Conservation (phyloP, 1,139 yeast species). For the Hyphopichia pseudoburtonii region DNA sequence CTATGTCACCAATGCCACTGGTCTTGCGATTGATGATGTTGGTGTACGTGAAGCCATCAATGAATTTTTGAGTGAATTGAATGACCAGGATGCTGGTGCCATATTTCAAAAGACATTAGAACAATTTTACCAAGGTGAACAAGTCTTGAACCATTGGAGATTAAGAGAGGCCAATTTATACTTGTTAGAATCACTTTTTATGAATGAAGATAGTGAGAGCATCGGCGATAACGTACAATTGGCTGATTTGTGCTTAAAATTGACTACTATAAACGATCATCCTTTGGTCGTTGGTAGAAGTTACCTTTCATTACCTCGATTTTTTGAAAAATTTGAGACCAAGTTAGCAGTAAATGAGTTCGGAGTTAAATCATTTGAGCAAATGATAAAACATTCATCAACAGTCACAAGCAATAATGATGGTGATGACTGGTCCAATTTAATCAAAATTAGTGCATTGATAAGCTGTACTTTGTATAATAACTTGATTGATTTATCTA, state of each 20-base stretch:
- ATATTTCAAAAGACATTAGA: conserved; percentile 24
- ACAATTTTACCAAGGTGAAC: conserved; percentile 11
- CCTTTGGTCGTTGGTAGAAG: conserved; percentile 45
- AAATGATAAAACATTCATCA: conserved; percentile 30
- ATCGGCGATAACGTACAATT: conserved; percentile 19
- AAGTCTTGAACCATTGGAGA: conserved; percentile 17
- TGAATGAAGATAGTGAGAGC: conserved; percentile 41
- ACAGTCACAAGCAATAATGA: conserved; percentile 14
- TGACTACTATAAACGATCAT: conserved; percentile 20
- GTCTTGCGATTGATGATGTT: conserved; percentile 46
- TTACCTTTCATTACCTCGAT: conserved; percentile 53
- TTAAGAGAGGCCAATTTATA: conserved; percentile 40
- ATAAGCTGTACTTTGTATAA: conserved; percentile 57
- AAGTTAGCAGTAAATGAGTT: conserved; percentile 31
- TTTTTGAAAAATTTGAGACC: conserved; percentile 51
- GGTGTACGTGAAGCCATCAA: conserved; percentile 54
- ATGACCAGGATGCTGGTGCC: conserved; percentile 30
- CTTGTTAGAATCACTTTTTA: conserved; percentile 41
- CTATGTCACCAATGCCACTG: conserved; percentile 73
- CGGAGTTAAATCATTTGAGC: conserved; percentile 39
- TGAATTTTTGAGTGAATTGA: conserved; percentile 50
- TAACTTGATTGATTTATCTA: conserved; percentile 36
- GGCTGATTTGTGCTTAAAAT: conserved; percentile 20
- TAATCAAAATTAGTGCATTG: conserved; percentile 47
- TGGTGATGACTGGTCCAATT: conserved; percentile 19